Conservation (phyloP, 2,329 filamentous ascomycete genomes). For the Stemphylium beticola region DNA sequence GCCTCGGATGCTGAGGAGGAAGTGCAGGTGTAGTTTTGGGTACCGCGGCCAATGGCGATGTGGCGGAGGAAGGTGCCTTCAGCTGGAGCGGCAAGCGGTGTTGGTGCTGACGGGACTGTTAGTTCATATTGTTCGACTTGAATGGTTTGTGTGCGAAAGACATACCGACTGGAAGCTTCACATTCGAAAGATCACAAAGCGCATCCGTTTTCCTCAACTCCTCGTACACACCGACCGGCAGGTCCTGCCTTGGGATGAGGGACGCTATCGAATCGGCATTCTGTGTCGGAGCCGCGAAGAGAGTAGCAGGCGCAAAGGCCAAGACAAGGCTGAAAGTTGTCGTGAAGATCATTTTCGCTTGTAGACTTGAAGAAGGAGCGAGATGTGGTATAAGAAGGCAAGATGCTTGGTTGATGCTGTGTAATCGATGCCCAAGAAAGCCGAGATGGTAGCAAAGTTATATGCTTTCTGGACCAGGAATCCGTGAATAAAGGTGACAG, state of each 20-base stretch:
- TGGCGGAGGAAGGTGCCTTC: conserved; percentile 71
- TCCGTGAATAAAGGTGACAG: background rate
- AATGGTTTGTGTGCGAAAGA: background rate
- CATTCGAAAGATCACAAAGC: conserved; percentile 38
- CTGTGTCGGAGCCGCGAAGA: conserved; percentile 44
- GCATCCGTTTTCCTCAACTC: conserved; percentile 29
- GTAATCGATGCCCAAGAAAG: conserved; percentile 1
- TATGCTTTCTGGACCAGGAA: background rate
- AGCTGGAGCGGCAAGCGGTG: conserved; percentile 66
- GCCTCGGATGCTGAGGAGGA: conserved; percentile 61
- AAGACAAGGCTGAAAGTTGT: conserved; percentile 39
- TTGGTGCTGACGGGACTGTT: conserved; percentile 53
- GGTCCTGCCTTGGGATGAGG: conserved; percentile 23
- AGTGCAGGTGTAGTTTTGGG: conserved; percentile 91
- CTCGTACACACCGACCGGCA: conserved; percentile 27
- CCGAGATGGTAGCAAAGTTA: background rate
- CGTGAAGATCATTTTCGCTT: conserved; percentile 44
- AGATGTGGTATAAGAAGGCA: background rate
- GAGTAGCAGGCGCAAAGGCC: conserved; percentile 40
- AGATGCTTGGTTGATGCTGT: conserved; percentile 8
- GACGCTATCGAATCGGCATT: conserved; percentile 28
- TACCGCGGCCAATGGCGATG: conserved; percentile 85
- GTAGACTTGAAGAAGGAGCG: background rate
- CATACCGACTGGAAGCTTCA: conserved; percentile 42
- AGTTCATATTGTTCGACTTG: conserved; percentile 9